These are phyloP conservation scores for Raphanus hybrid DNA, from an alignment of 441 rosid genomes.

Conservation along the genomic window DNA sequence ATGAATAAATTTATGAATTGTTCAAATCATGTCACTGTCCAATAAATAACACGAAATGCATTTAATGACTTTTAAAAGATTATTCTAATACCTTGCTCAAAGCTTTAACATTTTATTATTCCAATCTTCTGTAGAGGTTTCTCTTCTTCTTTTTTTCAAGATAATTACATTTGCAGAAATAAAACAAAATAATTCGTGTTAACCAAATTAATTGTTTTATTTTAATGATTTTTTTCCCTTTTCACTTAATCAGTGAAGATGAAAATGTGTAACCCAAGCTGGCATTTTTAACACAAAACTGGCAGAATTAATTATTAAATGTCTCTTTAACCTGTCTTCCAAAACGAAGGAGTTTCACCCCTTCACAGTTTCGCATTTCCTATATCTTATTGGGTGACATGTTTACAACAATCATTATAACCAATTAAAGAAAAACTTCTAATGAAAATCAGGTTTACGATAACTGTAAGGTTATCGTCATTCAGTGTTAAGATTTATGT, in stretches of 20 bases:
- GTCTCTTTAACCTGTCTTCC: too few species aligned
- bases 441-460: not conserved
- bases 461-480: not conserved
- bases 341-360: too few species aligned
- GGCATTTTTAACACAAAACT: too few species aligned
- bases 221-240: too few species aligned
- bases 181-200: too few species aligned
- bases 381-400: not conserved
- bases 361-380: too few species aligned
- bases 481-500: not conserved
- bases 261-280: too few species aligned
- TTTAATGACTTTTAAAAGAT: constrained; percentile 16
- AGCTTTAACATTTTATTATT: constrained; percentile 24
- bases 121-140: constrained; percentile 17
- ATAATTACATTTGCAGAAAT: not conserved
- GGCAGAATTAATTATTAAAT: too few species aligned
- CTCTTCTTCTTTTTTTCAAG: not conserved
- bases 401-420: not conserved
- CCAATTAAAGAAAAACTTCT: not conserved
- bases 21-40: constrained; percentile 17
- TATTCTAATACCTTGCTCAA: constrained; percentile 42
- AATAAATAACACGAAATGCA: not conserved
- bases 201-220: too few species aligned
- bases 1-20: constrained; percentile 7
- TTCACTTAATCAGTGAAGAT: too few species aligned